Evolutionary conservation across 2,329 filamentous ascomycete genomes (phyloP).

Genomic region (Talaromyces sp.): DNA sequence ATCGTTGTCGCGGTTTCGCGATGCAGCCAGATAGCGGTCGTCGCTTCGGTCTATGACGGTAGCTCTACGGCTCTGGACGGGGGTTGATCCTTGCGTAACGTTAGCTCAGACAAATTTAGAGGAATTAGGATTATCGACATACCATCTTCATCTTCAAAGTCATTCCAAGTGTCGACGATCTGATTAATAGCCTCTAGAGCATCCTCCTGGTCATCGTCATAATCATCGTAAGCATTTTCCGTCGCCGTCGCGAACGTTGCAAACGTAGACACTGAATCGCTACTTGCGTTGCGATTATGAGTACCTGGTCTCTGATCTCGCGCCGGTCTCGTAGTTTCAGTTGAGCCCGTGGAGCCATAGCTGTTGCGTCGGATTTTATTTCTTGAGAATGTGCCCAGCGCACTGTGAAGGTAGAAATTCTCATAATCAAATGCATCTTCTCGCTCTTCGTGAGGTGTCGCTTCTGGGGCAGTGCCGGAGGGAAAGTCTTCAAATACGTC

Average conservation of each 20-base stretch:
- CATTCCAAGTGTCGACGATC: slow-evolving; percentile 37
- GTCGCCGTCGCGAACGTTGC: slow-evolving; percentile 63
- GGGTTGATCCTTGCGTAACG: slow-evolving; percentile 22
- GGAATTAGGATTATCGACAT: neutral
- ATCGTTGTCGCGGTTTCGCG: neutral
- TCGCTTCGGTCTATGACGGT: slow-evolving; percentile 11
- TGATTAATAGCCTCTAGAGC: slow-evolving; percentile 41
- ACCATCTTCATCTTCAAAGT: slow-evolving; percentile 13
- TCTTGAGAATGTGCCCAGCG: slow-evolving; percentile 64
- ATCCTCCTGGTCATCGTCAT: slow-evolving; percentile 29
- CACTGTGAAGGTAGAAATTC: slow-evolving; percentile 90
- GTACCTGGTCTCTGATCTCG: slow-evolving; percentile 22
- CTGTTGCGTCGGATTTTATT: slow-evolving; percentile 32
- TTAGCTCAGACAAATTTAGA: neutral
- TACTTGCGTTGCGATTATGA: slow-evolving; percentile 53
- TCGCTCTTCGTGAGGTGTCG: slow-evolving; percentile 81
- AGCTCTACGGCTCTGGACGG: slow-evolving; percentile 16
- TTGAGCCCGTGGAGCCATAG: slow-evolving; percentile 46
- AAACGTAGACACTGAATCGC: slow-evolving; percentile 59
- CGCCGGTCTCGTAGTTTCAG: slow-evolving; percentile 48
- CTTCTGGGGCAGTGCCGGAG: slow-evolving; percentile 43
- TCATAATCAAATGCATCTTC: slow-evolving; percentile 96
- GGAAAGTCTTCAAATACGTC: slow-evolving; percentile 29
- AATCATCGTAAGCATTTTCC: slow-evolving; percentile 43
- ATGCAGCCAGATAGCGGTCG: slow-evolving; percentile 4